Conservation (phyloP, 2,329 filamentous ascomycete genomes). For the Paecilomyces formosus region DNA sequence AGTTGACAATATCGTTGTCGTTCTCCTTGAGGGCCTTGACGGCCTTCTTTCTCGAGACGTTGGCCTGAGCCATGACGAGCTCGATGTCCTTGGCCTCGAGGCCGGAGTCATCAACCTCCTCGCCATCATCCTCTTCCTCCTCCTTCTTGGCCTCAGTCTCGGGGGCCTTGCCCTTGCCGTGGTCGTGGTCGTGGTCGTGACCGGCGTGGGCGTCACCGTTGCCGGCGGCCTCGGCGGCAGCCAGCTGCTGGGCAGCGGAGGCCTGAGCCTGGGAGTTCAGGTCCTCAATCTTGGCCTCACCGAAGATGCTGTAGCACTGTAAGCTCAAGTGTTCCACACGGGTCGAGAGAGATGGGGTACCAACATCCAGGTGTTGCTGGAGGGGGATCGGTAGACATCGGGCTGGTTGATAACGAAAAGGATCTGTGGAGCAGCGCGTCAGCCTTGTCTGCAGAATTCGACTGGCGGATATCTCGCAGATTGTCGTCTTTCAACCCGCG, state of each 20-base stretch:
- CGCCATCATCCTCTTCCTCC: constrained; percentile 83
- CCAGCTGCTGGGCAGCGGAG: constrained; percentile 90
- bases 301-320: constrained; percentile 69
- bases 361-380: constrained; percentile 99
- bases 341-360: constrained; percentile 32
- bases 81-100: constrained; percentile 99
- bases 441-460: background rate
- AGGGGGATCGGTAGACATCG: constrained; percentile 98
- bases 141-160: constrained; percentile 58
- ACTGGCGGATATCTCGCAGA: constrained; percentile 6
- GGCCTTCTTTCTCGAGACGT: constrained; percentile 94
- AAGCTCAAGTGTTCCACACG: constrained; percentile 10
- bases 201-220: constrained; percentile 55
- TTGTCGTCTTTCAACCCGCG: background rate
- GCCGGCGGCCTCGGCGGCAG: constrained; percentile 59
- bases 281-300: constrained; percentile 99
- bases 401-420: constrained; percentile 99
- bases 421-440: constrained; percentile 53
- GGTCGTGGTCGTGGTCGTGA: constrained; percentile 44
- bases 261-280: constrained; percentile 97
- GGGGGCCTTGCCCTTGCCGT: constrained; percentile 60
- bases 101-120: constrained; percentile 90
- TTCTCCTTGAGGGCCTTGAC: constrained; percentile 96
- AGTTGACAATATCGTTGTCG: constrained; percentile 99
- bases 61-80: constrained; percentile 96